Base-by-base conservation (phyloP, 225 moss, liverwort and hornwort species). In the Anthoceros angustus region DNA sequence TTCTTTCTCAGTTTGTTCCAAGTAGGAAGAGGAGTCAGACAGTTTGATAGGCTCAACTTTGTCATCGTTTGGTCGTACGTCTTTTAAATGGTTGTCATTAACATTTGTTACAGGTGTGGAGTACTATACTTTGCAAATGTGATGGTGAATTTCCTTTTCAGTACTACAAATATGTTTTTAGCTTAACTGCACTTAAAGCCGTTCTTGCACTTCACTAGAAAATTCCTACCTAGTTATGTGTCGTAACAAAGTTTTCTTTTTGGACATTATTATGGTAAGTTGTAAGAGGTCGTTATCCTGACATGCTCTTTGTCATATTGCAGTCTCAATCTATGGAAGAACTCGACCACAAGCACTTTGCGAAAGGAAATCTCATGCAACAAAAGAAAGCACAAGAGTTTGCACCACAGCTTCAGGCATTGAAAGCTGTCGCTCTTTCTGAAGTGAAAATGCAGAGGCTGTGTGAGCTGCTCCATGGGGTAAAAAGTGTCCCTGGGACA, bases 291-390 rank as follows among this genome's bases (percentile, higher is more conserved):
- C 55, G 55, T 3, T 55, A 18, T 4, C 18, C 23, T 55, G 23
- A 18, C 32, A 32, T 4, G 32, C 23, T 55, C 55, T 3, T 15
- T 20, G 55, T 2, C 25, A 40, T 49, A 40, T 3, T 43, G 45
- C 76, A 88, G 93, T 76, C 74, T 66, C 78, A 80, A 60, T 75
- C 86, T 12, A 46, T 87, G 64, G 86, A 82, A 70, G 80, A 86
- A 50, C 83, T 91, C 60, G 85, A 95, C 67, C 75, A 85, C 41
- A 95, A 95, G 66, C 83, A 94, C 69, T 94, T 94, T 70, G 81
- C 81, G 0, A 94, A 87, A 77, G 88, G 88, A 64, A 82, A 79
- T 61, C 86, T 84, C 70, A 68, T 70, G 6, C 66, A 74, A 20
- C 70, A 75, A 70, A 81, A 75, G 72, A 82, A 86, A 66, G 81